Percentiles rank a stretch among this genome's conserved stretches.
phyloP scores from a whole-genome alignment of 1,284 basidiomycete genomes.

The Irpex sp. region DNA sequence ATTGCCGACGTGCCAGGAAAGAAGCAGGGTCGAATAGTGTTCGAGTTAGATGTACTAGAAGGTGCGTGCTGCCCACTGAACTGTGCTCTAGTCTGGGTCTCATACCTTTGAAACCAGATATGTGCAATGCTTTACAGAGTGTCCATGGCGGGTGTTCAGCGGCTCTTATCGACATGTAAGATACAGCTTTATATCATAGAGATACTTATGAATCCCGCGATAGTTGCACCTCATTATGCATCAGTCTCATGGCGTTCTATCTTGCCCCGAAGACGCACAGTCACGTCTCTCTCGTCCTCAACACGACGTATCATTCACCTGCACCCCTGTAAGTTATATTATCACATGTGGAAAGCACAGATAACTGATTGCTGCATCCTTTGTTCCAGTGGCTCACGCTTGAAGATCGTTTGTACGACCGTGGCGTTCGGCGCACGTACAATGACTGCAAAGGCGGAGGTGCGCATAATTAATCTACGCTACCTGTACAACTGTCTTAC shows the following conservation, averaged over 20 bases:
- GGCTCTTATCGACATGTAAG: conserved; percentile 49
- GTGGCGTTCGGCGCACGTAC: conserved; percentile 12
- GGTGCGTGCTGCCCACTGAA: conserved; percentile 7
- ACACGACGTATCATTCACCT: conserved; percentile 12
- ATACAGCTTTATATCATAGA: background rate
- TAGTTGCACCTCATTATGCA: conserved; percentile 5
- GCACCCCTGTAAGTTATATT: conserved; percentile 10
- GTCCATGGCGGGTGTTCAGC: conserved; percentile 54
- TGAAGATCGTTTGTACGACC: conserved; percentile 14
- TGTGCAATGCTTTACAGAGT: conserved; percentile 43
- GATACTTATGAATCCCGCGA: background rate
- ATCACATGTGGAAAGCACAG: no score
- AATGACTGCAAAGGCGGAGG: conserved; percentile 15
- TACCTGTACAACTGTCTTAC: background rate
- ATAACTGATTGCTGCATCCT: no score
- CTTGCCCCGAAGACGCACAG: background rate
- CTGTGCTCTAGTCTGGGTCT: background rate
- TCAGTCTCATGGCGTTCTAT: conserved; percentile 5
- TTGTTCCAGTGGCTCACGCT: conserved; percentile 7
- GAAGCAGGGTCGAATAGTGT: conserved; percentile 16
- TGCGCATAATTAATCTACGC: background rate
- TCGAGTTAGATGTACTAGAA: conserved; percentile 16
- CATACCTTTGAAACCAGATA: conserved; percentile 32
- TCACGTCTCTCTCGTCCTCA: conserved; percentile 11
- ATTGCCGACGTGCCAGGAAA: conserved; percentile 16